phyloP scores from a whole-genome alignment of 1,284 basidiomycete species.

The Tilletia caries region DNA sequence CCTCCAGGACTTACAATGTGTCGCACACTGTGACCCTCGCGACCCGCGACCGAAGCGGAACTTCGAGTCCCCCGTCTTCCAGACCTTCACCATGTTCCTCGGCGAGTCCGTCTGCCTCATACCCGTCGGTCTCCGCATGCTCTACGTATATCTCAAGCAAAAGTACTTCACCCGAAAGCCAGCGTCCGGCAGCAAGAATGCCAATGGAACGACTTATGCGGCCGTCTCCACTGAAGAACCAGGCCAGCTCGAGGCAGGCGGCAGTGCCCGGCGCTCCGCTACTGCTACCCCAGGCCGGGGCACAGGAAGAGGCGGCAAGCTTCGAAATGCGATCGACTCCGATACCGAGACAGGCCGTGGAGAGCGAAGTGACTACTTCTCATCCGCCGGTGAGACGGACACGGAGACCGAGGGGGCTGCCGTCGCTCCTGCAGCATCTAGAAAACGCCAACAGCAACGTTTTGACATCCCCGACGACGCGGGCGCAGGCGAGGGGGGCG shows the following conservation, averaged over 20 bases:
- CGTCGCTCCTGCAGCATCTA: background rate
- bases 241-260: background rate
- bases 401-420: slow-evolving; percentile 2
- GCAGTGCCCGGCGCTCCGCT: background rate
- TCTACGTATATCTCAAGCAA: slow-evolving; percentile 21
- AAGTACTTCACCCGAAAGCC: background rate
- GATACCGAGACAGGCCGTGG: background rate
- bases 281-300: too few species aligned
- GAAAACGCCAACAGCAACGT: background rate
- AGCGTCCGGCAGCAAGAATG: slow-evolving; percentile 28
- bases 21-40: slow-evolving; percentile 48
- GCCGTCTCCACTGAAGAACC: slow-evolving; percentile 20
- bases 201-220: slow-evolving; percentile 31
- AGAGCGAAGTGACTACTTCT: background rate
- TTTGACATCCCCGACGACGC: background rate
- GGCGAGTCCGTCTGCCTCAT: slow-evolving; percentile 54
- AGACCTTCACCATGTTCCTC: slow-evolving; percentile 55
- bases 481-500: background rate
- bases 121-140: slow-evolving; percentile 25
- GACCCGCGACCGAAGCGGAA: slow-evolving; percentile 32
- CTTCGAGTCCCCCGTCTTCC: slow-evolving; percentile 50
- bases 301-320: background rate
- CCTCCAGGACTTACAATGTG: slow-evolving; percentile 53
- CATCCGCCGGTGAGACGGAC: slow-evolving; percentile 1
- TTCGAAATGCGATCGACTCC: background rate